phyloP scores from a whole-genome alignment of 2,329 filamentous ascomycete genomes.

The Aspergillus texensis region DNA sequence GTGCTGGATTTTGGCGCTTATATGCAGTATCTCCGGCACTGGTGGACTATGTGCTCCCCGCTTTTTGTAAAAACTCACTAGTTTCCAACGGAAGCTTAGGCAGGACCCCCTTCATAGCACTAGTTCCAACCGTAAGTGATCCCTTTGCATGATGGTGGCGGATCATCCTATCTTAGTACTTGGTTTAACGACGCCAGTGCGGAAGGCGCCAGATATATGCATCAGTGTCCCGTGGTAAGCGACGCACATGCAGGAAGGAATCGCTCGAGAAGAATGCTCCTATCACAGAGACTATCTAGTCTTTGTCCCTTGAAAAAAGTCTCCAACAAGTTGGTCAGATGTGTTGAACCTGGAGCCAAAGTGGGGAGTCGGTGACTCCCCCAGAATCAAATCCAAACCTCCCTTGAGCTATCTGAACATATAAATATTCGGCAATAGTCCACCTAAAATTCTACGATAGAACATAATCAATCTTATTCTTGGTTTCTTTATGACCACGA shows the following conservation, averaged over 20 bases:
- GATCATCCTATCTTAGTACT: background rate
- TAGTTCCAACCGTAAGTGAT: constrained; percentile 1
- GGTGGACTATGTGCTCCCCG: background rate
- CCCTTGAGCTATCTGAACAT: background rate
- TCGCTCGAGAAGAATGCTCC: background rate
- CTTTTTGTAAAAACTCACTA: background rate
- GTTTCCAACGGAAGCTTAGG: background rate
- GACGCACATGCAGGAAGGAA: background rate
- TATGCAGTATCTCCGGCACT: background rate
- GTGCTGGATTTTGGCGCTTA: background rate
- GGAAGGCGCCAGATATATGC: background rate
- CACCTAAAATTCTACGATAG: too few species aligned
- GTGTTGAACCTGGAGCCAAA: background rate
- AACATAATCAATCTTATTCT: background rate
- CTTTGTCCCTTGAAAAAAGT: background rate
- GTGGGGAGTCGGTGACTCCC: background rate
- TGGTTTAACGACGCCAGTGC: background rate
- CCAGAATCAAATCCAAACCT: background rate
- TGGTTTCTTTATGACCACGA: background rate
- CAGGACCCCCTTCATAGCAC: background rate
- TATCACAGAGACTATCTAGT: background rate
- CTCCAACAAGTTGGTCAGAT: background rate
- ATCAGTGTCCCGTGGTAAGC: background rate
- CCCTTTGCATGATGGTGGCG: background rate
- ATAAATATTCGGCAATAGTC: background rate